Percentiles rank a stretch among this genome's conserved stretches.
Conservation (phyloP, 140 eudicot genomes). For the Senecio squalidus region DNA sequence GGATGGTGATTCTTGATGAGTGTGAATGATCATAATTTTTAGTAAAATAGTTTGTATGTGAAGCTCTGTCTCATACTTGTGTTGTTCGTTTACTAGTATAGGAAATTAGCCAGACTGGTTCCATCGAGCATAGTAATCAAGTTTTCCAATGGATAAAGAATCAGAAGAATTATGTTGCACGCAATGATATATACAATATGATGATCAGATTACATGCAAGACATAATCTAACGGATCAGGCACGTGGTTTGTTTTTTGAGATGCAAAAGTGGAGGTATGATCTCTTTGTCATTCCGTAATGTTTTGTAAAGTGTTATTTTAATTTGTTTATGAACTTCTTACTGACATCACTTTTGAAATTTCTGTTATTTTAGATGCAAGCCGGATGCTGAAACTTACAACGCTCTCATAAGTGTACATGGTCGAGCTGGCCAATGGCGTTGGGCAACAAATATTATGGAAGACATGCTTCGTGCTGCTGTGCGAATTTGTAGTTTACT, state of each 20-base stretch:
- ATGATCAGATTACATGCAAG: conserved; percentile 90
- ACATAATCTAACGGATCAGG: conserved; percentile 84
- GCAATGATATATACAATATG: conserved; percentile 92
- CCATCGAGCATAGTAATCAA: conserved; percentile 67
- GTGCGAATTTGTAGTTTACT: conserved; percentile 68
- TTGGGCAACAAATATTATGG: conserved; percentile 97
- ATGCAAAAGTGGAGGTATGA: conserved; percentile 97
- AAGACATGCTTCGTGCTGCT: conserved; percentile 99
- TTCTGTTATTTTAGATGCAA: conserved; percentile 56
- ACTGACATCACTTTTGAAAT: neutral
- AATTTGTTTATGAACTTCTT: neutral
- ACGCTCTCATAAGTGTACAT: conserved; percentile 87
- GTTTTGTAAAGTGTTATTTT: neutral
- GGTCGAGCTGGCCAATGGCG: conserved; percentile 99
- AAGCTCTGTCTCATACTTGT: conserved; percentile 6
- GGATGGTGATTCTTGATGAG: neutral
- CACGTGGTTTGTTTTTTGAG: conserved; percentile 97
- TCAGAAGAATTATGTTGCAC: conserved; percentile 86
- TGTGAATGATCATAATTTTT: conserved; percentile 15
- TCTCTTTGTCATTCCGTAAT: neutral
- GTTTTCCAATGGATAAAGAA: conserved; percentile 95
- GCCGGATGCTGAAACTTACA: conserved; percentile 89
- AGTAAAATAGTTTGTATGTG: neutral
- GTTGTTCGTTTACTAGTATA: conserved; percentile 27
- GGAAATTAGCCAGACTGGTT: conserved; percentile 81